These are phyloP conservation scores for Coemansia sp. DNA, from an alignment of 192 early-diverging fungal genomes.

Conservation along the genomic window DNA sequence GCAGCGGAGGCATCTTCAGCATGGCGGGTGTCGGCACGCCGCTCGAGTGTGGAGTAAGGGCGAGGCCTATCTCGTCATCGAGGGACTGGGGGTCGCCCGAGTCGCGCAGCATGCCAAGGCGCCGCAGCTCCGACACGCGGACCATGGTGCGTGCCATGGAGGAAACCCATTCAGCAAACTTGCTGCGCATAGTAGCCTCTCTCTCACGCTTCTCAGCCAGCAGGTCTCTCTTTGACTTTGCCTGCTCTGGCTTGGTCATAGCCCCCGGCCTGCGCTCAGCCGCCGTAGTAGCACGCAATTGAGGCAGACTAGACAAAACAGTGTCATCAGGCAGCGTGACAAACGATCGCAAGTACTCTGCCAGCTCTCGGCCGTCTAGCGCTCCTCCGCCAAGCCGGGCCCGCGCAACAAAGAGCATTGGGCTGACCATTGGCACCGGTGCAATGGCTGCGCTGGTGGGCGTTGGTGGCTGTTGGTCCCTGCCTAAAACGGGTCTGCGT, in stretches of 20 bases:
- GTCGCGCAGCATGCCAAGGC: constrained; percentile 39
- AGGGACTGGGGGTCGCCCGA: not conserved
- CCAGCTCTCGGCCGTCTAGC: not conserved
- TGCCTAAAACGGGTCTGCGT: not conserved
- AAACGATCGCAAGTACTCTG: constrained; percentile 27
- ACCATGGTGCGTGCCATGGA: constrained; percentile 19
- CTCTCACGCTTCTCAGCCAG: not conserved
- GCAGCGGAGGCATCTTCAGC: constrained; percentile 2
- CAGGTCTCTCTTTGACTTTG: constrained; percentile 8
- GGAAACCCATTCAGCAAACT: constrained; percentile 21
- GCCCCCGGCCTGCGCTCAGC: constrained; percentile 15
- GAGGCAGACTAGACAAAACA: constrained; percentile 20
- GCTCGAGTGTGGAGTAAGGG: not conserved
- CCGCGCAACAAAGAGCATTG: constrained; percentile 11
- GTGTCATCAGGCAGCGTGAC: constrained; percentile 37
- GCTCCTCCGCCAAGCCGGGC: not conserved
- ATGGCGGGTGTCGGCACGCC: not conserved
- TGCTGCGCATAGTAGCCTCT: constrained; percentile 9
- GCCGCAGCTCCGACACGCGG: constrained; percentile 41
- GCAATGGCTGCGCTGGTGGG: not conserved
- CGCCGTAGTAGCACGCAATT: not conserved
- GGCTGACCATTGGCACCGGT: constrained; percentile 4
- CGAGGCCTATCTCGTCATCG: not conserved
- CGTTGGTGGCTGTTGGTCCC: not conserved
- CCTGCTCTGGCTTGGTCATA: constrained; percentile 16